Conservation (phyloP, 352 stramenopile species). For the Phytophthora citricola region DNA sequence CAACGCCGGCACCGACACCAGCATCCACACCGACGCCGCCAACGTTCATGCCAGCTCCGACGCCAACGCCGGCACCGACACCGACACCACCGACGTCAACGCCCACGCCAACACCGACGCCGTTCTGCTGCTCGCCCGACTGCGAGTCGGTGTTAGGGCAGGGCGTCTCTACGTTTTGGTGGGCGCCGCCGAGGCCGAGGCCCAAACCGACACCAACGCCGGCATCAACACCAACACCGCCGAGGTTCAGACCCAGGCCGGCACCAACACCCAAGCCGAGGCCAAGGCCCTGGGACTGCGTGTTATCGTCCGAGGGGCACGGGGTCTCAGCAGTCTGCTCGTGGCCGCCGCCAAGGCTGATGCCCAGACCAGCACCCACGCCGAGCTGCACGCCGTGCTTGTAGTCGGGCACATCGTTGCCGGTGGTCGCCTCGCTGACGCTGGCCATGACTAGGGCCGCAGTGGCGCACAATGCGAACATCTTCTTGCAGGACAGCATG, state of each 20-base stretch:
- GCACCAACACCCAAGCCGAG: conserved; percentile 12
- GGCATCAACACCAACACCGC: conserved; percentile 3
- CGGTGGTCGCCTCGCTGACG: conserved; percentile 18
- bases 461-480: conserved; percentile 36
- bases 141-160: conserved; percentile 2
- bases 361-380: conserved; percentile 10
- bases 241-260: conserved; percentile 4
- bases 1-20: neutral
- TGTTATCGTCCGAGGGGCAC: conserved; percentile 5
- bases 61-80: neutral
- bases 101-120: neutral
- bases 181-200: conserved; percentile 2
- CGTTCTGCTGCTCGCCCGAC: conserved; percentile 3
- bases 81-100: neutral
- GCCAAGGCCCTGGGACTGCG: conserved; percentile 7
- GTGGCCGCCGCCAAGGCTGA: conserved; percentile 7
- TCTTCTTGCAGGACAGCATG: conserved; percentile 43
- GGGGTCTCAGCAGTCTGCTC: conserved; percentile 18
- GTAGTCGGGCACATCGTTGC: conserved; percentile 24
- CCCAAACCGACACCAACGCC: conserved; percentile 7
- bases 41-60: neutral
- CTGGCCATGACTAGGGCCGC: conserved; percentile 35
- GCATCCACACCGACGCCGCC: neutral
- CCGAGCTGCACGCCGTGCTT: conserved; percentile 26
- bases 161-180: conserved; percentile 3